phyloP scores from a whole-genome alignment of 2,329 filamentous ascomycete genomes.

The Chrysoporthe deuterocubensis region DNA sequence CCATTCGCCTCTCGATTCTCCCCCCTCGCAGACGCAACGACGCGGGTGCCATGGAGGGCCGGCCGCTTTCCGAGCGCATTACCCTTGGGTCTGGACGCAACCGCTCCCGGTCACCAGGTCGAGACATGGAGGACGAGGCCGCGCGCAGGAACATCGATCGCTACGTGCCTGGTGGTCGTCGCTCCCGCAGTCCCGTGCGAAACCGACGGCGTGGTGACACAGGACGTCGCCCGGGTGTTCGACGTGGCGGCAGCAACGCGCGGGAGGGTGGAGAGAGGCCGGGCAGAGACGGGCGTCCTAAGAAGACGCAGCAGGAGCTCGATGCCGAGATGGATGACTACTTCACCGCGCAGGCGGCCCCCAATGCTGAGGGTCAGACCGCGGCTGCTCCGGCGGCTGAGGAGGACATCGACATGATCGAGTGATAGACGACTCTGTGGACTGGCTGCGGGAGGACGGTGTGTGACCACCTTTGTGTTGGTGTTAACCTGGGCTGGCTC shows the following conservation, averaged over 20 bases:
- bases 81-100: constrained; percentile 60
- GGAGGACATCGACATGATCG: constrained; percentile 39
- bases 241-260: constrained; percentile 44
- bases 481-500: background rate
- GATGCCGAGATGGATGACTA: constrained; percentile 98
- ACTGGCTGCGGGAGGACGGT: background rate
- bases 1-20: constrained; percentile 74
- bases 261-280: constrained; percentile 46
- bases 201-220: constrained; percentile 35
- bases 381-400: constrained; percentile 18
- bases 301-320: constrained; percentile 89
- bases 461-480: background rate
- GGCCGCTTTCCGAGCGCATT: constrained; percentile 64
- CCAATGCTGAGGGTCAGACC: constrained; percentile 47
- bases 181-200: constrained; percentile 64
- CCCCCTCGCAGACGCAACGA: constrained; percentile 54
- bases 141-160: constrained; percentile 74
- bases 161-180: constrained; percentile 69
- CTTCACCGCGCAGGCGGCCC: constrained; percentile 52
- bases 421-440: constrained; percentile 28
- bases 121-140: constrained; percentile 57
- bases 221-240: constrained; percentile 51
- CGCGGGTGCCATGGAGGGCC: constrained; percentile 57
- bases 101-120: constrained; percentile 62
- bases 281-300: constrained; percentile 62